Conservation (phyloP, 768 basidiomycete genomes). For the Rhodotorula graminis region DNA sequence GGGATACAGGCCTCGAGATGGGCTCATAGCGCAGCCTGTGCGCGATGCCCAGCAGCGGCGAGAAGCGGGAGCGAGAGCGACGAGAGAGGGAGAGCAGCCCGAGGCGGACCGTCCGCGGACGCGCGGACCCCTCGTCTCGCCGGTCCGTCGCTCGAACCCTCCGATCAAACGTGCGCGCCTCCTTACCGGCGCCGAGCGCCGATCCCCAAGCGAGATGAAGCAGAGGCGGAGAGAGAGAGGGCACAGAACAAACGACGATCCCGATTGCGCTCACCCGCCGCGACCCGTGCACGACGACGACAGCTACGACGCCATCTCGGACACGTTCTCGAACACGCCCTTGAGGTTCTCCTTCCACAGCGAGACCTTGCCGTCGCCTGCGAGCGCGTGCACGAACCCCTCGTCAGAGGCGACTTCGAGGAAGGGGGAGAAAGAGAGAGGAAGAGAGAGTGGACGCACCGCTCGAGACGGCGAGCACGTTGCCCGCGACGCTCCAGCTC, state of each 20-base stretch:
- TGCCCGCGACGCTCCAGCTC: conserved; percentile 94
- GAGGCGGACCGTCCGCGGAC: background rate
- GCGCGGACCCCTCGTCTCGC: background rate
- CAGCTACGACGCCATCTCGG: conserved; percentile 53
- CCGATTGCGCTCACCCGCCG: too few relatives aligned
- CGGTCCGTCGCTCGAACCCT: background rate
- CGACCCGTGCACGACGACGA: background rate
- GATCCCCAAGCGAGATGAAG: too few relatives aligned
- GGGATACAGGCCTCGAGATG: background rate
- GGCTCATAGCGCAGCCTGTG: background rate
- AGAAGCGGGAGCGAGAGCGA: background rate
- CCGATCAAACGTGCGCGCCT: background rate
- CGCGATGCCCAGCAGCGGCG: background rate
- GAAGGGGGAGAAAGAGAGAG: too few relatives aligned
- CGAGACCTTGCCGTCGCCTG: conserved; percentile 91
- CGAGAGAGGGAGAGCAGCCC: background rate
- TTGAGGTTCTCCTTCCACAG: conserved; percentile 97
- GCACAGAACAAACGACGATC: too few relatives aligned
- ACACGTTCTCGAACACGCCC: conserved; percentile 94
- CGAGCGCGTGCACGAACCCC: background rate
- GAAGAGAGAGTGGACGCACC: conserved; percentile 10
- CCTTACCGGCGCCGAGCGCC: too few relatives aligned
- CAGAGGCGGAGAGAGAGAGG: too few relatives aligned
- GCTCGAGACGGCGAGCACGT: conserved; percentile 90
- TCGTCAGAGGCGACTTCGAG: background rate